phyloP scores from a whole-genome alignment of 202 grass and related monocot species.

The Carex sylvatica region DNA sequence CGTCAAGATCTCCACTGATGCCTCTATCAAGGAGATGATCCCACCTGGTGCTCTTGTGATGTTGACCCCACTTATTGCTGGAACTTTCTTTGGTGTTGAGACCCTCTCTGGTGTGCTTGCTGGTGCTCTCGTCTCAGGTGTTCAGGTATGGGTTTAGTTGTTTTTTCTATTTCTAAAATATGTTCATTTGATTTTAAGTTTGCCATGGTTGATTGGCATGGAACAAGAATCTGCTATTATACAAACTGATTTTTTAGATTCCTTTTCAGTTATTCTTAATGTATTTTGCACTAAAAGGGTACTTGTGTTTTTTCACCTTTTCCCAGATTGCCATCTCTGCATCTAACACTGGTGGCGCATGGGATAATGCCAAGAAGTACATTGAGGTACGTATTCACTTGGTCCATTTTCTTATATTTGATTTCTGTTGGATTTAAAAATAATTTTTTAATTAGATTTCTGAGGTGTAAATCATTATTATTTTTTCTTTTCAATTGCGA shows the following conservation, averaged over 20 bases:
- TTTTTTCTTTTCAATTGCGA: neutral
- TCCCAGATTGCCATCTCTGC: conserved; percentile 84
- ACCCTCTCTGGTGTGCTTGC: conserved; percentile 89
- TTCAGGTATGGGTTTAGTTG: conserved; percentile 41
- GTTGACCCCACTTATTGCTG: conserved; percentile 84
- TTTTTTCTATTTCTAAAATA: neutral
- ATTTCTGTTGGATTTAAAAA: neutral
- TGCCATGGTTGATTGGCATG: neutral
- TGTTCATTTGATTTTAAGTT: neutral
- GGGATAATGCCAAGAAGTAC: conserved; percentile 97
- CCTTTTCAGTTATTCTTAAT: neutral
- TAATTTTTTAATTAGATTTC: neutral
- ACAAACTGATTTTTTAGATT: neutral
- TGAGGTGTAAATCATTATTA: conserved; percentile 8
- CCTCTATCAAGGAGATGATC: conserved; percentile 95
- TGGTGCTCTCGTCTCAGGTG: conserved; percentile 89
- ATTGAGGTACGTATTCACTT: conserved; percentile 84
- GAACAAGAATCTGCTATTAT: neutral
- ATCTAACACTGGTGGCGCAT: conserved; percentile 91
- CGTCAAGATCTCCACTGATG: conserved; percentile 97
- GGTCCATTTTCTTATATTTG: neutral
- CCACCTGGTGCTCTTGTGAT: conserved; percentile 89
- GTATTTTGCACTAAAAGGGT: conserved; percentile 1
- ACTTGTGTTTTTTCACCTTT: conserved; percentile 11
- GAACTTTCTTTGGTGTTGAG: conserved; percentile 83